Percentiles rank a stretch among this genome's conserved stretches.
Conservation (phyloP, 495 filamentous ascomycete genomes). For the Aspergillus wentii region DNA sequence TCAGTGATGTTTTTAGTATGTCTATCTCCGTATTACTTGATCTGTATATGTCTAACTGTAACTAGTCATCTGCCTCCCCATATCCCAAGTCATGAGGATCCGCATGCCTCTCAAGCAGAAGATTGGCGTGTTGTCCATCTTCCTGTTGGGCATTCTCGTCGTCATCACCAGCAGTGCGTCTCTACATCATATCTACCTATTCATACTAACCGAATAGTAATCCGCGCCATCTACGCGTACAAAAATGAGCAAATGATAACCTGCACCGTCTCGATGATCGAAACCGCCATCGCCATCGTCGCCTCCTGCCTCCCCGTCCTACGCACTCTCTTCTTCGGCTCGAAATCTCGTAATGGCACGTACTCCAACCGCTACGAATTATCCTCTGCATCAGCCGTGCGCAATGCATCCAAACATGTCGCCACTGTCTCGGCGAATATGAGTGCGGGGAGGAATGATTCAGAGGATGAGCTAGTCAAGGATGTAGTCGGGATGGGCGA, state of each 20-base stretch:
- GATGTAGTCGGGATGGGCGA: too few relatives aligned
- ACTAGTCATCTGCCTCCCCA: conserved; percentile 19
- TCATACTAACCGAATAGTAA: conserved; percentile 8
- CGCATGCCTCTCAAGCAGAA: conserved; percentile 19
- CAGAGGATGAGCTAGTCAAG: too few relatives aligned
- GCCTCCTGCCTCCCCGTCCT: conserved; percentile 22
- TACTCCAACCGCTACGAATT: conserved; percentile 13
- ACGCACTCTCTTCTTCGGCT: conserved; percentile 20
- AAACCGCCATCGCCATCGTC: conserved; percentile 22
- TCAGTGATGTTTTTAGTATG: conserved; percentile 19
- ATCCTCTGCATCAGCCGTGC: too few relatives aligned
- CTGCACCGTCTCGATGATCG: conserved; percentile 24
- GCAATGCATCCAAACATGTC: too few relatives aligned
- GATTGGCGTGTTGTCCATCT: conserved; percentile 16
- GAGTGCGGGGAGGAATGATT: too few relatives aligned
- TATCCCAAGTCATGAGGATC: conserved; percentile 15
- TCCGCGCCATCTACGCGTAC: conserved; percentile 19
- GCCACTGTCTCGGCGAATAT: too few relatives aligned
- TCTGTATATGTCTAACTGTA: neutral
- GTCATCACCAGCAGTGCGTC: conserved; percentile 20
- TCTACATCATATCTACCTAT: neutral
- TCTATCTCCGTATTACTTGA: neutral
- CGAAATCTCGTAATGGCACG: conserved; percentile 16
- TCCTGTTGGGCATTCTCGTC: conserved; percentile 17
- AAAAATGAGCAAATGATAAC: conserved; percentile 20